phyloP scores from a whole-genome alignment of 768 basidiomycete genomes.

The Tulasnella sp. region DNA sequence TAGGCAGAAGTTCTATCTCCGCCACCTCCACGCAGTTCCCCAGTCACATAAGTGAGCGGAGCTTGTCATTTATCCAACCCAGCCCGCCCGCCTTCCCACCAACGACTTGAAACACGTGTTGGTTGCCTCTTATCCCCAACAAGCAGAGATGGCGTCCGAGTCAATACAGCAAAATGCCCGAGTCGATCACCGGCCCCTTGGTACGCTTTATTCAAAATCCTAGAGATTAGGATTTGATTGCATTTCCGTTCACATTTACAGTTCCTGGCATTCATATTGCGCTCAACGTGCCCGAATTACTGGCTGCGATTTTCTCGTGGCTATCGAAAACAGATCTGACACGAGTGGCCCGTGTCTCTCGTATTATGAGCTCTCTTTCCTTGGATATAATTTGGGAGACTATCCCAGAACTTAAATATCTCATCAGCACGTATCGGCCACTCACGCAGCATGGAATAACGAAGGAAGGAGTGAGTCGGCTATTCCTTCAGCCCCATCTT shows the following conservation, averaged over 20 bases:
- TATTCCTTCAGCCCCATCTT: neutral
- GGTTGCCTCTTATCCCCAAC: too few relatives aligned
- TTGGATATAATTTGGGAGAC: neutral
- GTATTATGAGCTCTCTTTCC: neutral
- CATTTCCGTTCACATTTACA: neutral
- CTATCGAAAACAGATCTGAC: neutral
- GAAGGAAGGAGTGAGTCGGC: neutral
- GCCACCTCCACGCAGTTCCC: too few relatives aligned
- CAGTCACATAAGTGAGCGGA: too few relatives aligned
- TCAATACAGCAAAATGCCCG: too few relatives aligned
- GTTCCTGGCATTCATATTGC: neutral
- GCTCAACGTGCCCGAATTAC: neutral
- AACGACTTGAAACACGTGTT: too few relatives aligned
- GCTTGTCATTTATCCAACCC: too few relatives aligned
- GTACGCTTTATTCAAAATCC: neutral
- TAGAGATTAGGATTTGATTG: neutral
- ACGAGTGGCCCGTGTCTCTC: neutral
- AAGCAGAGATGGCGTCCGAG: too few relatives aligned
- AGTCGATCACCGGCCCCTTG: neutral
- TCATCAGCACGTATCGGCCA: neutral
- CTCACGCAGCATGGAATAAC: neutral
- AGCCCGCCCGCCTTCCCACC: too few relatives aligned
- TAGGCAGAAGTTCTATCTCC: too few relatives aligned
- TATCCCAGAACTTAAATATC: neutral
- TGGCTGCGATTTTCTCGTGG: neutral